Percentiles rank a stretch among this genome's conserved stretches.
phyloP scores from a whole-genome alignment of 1,139 yeast genomes.

The Lizanozyma gosingica region DNA sequence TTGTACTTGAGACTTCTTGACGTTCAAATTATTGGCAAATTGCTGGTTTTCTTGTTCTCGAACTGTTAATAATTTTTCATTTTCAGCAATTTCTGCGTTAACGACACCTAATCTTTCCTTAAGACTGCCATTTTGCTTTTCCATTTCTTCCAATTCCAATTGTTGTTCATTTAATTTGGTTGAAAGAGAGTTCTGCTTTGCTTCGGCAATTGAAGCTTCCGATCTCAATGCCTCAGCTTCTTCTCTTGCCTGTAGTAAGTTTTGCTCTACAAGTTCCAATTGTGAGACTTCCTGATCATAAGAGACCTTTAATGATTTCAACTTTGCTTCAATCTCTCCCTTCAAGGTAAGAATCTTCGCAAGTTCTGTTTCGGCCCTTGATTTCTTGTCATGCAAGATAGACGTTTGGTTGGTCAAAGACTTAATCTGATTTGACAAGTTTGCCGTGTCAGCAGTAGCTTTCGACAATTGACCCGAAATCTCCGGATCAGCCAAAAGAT shows the following conservation, averaged over 20 bases:
- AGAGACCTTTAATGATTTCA: constrained; percentile 55
- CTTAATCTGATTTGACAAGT: constrained; percentile 74
- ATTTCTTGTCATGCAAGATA: constrained; percentile 58
- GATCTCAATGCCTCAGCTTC: constrained; percentile 70
- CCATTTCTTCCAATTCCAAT: constrained; percentile 51
- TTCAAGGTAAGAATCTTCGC: constrained; percentile 55
- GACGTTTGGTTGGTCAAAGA: constrained; percentile 72
- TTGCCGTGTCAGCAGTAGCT: constrained; percentile 82
- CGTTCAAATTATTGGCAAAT: constrained; percentile 54
- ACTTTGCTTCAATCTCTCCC: constrained; percentile 61
- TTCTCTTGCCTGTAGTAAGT: constrained; percentile 47
- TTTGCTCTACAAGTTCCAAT: constrained; percentile 58
- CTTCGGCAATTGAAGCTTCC: constrained; percentile 74
- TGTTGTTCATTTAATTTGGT: constrained; percentile 57
- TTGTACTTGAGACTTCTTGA: constrained; percentile 61
- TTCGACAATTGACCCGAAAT: constrained; percentile 62
- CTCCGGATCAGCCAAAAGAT: constrained; percentile 49
- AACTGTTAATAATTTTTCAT: constrained; percentile 46
- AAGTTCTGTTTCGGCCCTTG: constrained; percentile 70
- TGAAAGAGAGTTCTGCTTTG: constrained; percentile 67
- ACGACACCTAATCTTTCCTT: constrained; percentile 60
- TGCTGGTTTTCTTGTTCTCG: constrained; percentile 47
- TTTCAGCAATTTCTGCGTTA: constrained; percentile 57
- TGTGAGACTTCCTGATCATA: constrained; percentile 78
- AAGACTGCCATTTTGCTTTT: constrained; percentile 53